Conservation (phyloP, 139 green algal genomes). For the Chlorella sp. region DNA sequence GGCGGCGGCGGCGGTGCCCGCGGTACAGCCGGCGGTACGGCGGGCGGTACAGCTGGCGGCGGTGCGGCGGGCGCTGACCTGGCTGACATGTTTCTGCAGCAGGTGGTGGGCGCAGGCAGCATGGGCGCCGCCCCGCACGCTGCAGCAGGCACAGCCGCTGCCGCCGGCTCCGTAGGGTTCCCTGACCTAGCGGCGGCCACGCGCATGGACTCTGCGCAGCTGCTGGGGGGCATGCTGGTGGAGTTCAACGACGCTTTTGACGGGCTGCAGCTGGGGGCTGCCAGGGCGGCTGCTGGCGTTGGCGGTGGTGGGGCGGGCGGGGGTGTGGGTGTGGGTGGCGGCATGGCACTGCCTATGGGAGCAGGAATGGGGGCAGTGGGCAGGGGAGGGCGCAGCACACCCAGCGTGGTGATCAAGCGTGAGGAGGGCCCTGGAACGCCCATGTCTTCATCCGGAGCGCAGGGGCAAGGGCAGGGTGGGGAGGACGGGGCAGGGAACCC, state of each 20-base stretch:
- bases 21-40: conserved; percentile 4
- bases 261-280: conserved; percentile 7
- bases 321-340: too few relatives aligned
- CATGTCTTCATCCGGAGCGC: too few relatives aligned
- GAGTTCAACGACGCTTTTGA: conserved; percentile 2
- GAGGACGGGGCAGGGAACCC: too few relatives aligned
- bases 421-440: too few relatives aligned
- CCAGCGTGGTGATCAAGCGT: too few relatives aligned
- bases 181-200: neutral
- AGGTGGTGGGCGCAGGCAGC: neutral
- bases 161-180: neutral
- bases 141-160: conserved; percentile 12
- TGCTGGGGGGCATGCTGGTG: neutral
- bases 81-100: conserved; percentile 13
- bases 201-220: neutral
- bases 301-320: too few relatives aligned
- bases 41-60: neutral
- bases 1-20: too few relatives aligned
- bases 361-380: too few relatives aligned
- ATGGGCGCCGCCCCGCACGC: neutral
- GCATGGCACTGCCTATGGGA: too few relatives aligned
- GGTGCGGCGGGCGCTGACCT: conserved; percentile 6
- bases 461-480: too few relatives aligned
- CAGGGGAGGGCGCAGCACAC: too few relatives aligned
- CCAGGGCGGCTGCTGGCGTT: too few relatives aligned